phyloP scores from a whole-genome alignment of 2,329 filamentous ascomycete genomes.

The Domatiomyces catenatus region DNA sequence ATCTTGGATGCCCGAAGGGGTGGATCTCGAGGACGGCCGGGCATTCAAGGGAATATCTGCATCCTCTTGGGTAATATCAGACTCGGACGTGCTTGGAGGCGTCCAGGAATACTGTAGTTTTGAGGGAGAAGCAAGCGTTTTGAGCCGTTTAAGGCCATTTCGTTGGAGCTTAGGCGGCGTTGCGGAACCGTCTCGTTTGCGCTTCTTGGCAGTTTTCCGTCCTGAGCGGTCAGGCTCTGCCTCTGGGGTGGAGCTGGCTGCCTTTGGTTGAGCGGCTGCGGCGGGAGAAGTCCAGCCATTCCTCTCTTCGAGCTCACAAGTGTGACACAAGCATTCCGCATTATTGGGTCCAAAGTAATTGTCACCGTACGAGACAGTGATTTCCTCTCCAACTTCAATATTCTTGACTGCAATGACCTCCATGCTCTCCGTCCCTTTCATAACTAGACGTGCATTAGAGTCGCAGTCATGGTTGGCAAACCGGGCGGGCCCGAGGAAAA shows the following conservation, averaged over 20 bases:
- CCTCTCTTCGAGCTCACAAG: slow-evolving; percentile 57
- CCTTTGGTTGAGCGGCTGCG: slow-evolving; percentile 19
- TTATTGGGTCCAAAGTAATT: slow-evolving; percentile 94
- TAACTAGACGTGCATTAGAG: slow-evolving; percentile 77
- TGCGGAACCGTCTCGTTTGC: slow-evolving; percentile 9
- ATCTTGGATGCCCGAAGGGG: not conserved
- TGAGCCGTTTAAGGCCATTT: slow-evolving; percentile 6
- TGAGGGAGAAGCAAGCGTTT: slow-evolving; percentile 13
- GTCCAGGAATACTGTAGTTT: slow-evolving; percentile 18
- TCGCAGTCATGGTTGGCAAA: slow-evolving; percentile 97
- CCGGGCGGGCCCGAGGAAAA: slow-evolving; percentile 87
- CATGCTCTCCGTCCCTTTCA: slow-evolving; percentile 70
- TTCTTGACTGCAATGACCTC: slow-evolving; percentile 72
- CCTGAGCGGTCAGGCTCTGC: slow-evolving; percentile 3
- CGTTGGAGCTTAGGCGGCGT: not conserved
- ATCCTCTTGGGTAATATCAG: slow-evolving; percentile 2
- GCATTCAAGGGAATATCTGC: not conserved
- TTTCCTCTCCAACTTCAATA: slow-evolving; percentile 79
- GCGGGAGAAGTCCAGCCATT: slow-evolving; percentile 60
- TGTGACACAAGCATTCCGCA: slow-evolving; percentile 81
- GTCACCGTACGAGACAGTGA: slow-evolving; percentile 89
- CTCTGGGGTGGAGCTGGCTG: slow-evolving; percentile 3
- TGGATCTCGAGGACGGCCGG: not conserved
- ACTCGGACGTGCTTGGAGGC: slow-evolving; percentile 10
- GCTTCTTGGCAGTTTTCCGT: slow-evolving; percentile 6